Conservation (phyloP, 1,284 basidiomycete genomes). For the Boletus sp. region DNA sequence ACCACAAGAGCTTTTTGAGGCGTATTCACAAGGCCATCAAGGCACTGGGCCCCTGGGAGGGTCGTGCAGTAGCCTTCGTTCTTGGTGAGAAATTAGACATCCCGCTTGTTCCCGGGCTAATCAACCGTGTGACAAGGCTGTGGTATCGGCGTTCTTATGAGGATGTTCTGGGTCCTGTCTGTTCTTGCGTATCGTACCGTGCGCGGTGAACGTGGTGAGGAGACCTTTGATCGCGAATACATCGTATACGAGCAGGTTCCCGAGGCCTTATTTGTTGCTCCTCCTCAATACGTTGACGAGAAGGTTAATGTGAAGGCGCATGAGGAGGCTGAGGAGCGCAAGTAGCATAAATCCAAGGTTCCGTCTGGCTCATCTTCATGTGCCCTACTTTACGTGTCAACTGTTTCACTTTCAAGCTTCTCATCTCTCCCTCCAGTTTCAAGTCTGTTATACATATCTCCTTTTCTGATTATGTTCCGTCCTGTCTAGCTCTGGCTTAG, state of each 20-base stretch:
- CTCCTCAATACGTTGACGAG: conserved; percentile 53
- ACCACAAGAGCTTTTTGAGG: conserved; percentile 44
- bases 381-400: neutral
- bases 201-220: conserved; percentile 40
- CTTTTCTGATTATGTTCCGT: conserved; percentile 5
- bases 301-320: conserved; percentile 33
- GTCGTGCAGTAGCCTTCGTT: conserved; percentile 72
- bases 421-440: conserved; percentile 6
- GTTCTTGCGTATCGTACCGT: conserved; percentile 56
- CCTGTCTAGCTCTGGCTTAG: neutral
- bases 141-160: conserved; percentile 71
- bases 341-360: conserved; percentile 16
- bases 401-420: neutral
- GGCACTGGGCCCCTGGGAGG: conserved; percentile 75
- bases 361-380: neutral
- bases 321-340: conserved; percentile 13
- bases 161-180: conserved; percentile 71
- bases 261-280: conserved; percentile 40
- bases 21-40: conserved; percentile 63
- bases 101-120: neutral
- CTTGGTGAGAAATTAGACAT: conserved; percentile 48
- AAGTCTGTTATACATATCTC: conserved; percentile 3
- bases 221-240: conserved; percentile 34
- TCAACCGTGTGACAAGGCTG: conserved; percentile 46
- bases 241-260: conserved; percentile 34